A percentile compares a stretch with the other conserved stretches of the same genome.
Conservation (phyloP, 1,284 basidiomycete species). For the Lentinula novae-zelandiae region DNA sequence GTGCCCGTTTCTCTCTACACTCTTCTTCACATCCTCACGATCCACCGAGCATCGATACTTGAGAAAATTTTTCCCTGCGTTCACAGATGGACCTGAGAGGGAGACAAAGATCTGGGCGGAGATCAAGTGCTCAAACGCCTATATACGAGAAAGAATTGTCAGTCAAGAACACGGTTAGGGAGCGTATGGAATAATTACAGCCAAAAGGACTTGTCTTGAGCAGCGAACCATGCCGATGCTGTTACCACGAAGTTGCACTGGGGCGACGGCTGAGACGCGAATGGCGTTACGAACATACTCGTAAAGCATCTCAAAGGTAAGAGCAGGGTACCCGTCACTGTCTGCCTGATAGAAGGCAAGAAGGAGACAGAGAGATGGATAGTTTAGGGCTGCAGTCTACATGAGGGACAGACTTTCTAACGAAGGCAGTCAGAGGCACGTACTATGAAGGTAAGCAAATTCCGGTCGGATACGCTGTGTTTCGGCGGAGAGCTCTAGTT, state of each 20-base stretch:
- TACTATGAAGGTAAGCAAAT: conserved; percentile 51
- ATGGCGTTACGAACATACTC: conserved; percentile 67
- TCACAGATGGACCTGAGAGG: conserved; percentile 40
- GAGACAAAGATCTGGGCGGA: conserved; percentile 48
- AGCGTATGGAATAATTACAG: conserved; percentile 37
- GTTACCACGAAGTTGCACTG: conserved; percentile 68
- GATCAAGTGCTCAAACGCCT: conserved; percentile 71
- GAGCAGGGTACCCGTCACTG: conserved; percentile 59
- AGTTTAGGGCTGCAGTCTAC: conserved; percentile 50
- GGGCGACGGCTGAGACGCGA: conserved; percentile 62
- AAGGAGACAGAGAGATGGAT: conserved; percentile 71
- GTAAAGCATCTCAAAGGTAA: conserved; percentile 80
- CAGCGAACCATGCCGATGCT: conserved; percentile 73
- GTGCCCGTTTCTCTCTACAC: conserved; percentile 63
- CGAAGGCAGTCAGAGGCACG: conserved; percentile 19
- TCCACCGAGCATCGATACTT: conserved; percentile 62
- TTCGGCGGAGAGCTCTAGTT: conserved; percentile 37
- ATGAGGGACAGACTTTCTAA: neutral
- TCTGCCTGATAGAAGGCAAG: conserved; percentile 65
- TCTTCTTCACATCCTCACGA: conserved; percentile 55
- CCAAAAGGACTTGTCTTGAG: conserved; percentile 54
- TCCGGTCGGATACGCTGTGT: conserved; percentile 51
- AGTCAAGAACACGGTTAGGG: neutral
- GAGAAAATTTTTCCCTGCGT: conserved; percentile 56
- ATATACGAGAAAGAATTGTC: conserved; percentile 10